Conservation (phyloP, 441 rosid species). For the Bruguiera hainesii region DNA sequence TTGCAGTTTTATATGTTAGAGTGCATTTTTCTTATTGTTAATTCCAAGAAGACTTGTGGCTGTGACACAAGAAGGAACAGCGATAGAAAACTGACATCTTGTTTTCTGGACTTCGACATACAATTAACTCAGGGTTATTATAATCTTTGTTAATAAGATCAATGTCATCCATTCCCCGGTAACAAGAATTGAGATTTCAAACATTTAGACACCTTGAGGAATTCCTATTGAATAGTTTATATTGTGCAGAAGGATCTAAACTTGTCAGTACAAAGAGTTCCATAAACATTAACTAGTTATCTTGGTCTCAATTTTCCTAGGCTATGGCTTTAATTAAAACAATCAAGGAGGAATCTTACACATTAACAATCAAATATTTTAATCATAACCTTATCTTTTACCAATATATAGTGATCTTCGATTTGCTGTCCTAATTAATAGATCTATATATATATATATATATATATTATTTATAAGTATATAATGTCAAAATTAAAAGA, state of each 20-base stretch:
- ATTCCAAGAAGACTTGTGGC: neutral
- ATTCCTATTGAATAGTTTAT: conserved; percentile 7
- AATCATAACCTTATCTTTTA: neutral
- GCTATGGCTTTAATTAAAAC: conserved; percentile 14
- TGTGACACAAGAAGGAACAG: conserved; percentile 14
- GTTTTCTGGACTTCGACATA: conserved; percentile 24
- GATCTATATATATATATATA: no score
- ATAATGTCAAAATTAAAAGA: no score
- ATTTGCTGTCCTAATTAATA: neutral
- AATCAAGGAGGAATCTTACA: conserved; percentile 32
- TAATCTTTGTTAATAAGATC: conserved; percentile 23
- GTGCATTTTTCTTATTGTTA: conserved; percentile 20
- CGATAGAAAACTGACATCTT: conserved; percentile 28
- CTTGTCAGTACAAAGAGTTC: conserved; percentile 15
- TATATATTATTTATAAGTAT: no score
- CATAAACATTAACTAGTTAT: neutral
- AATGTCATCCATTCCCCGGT: conserved; percentile 38
- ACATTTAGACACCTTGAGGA: conserved; percentile 23
- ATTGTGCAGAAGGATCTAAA: conserved; percentile 25
- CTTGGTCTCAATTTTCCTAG: conserved; percentile 20
- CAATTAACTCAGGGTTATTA: conserved; percentile 20
- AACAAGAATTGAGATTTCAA: conserved; percentile 22
- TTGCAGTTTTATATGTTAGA: neutral
- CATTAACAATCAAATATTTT: conserved; percentile 22
- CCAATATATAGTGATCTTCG: neutral